Evolutionary conservation across 2,329 filamentous ascomycete genomes (phyloP), one percentile per base, ranked within the genome.

Genomic region (Aureobasidium sp.): DNA sequence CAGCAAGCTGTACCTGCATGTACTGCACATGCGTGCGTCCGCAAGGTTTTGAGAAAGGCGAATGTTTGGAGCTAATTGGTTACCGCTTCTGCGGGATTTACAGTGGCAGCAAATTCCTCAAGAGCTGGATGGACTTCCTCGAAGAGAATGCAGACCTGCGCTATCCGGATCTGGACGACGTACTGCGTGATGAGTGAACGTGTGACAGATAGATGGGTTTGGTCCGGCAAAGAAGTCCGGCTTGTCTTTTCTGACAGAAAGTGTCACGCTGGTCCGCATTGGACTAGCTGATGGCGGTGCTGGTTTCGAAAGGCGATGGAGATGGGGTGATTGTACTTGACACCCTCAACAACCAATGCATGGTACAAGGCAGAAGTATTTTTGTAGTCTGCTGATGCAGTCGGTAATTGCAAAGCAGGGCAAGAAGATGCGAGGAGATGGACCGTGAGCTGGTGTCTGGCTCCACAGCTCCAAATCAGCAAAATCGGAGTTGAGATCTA

Each of bases 101-200:
- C 69, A 96, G 90, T 75, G 92, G 92, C 27, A 92, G 89, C 74
- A 81, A 81, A 63, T 97, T 96, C 72, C 81, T 97, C 65, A 92
- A 90, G 75, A 82, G 82, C 65, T 97, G 93, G 94, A 96, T 97
- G 90, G 84, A 82, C 10, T 93, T 88, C 73, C 79, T 97, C 34
- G 93, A 97, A 74, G 90, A 96, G 66, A 80, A 96, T 69, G 89
- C 92, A 8, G 93, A 97, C 76, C 77, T 97, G 67, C 82, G 94
- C 71, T 97, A 97, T 75, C 91, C 93, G 3, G 89, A 94, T 71
- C 71, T 86, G 32, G 72, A 73, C 24, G 79, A 81, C 29, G 65
- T 81, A 55, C 63, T 66, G 29, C 64, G 50, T 10, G 43, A 47
- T 13, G 60, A 62, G 39, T 62, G 56, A 37, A 48, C 39, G 48